phyloP scores from a whole-genome alignment of 2,329 filamentous ascomycete species.

The Aspergillus puulaauensis region DNA sequence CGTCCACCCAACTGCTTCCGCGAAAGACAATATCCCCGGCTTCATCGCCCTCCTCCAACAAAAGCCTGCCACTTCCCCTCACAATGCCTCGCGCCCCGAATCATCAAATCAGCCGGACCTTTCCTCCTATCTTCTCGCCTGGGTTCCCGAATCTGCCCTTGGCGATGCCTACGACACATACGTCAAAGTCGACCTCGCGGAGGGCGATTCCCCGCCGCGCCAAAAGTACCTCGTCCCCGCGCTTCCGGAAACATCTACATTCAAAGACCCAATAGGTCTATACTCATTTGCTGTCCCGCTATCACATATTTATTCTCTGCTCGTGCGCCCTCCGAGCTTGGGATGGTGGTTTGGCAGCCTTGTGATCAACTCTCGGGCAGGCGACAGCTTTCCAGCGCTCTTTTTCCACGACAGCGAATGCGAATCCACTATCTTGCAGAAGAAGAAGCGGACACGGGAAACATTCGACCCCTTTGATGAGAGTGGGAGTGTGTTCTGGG shows the following conservation, averaged over 20 bases:
- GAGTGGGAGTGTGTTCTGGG: slow-evolving; percentile 84
- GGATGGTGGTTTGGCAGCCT: slow-evolving; percentile 99
- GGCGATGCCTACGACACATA: slow-evolving; percentile 86
- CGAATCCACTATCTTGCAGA: slow-evolving; percentile 89
- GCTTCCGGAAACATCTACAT: slow-evolving; percentile 79
- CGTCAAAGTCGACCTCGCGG: slow-evolving; percentile 89
- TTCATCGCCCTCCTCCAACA: slow-evolving; percentile 94
- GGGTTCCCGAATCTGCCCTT: slow-evolving; percentile 86
- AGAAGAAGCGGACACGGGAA: slow-evolving; percentile 79
- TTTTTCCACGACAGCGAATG: slow-evolving; percentile 99
- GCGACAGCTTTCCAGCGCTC: slow-evolving; percentile 89
- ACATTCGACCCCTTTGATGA: slow-evolving; percentile 89
- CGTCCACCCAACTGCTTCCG: slow-evolving; percentile 86
- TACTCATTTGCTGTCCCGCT: slow-evolving; percentile 93
- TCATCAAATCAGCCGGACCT: slow-evolving; percentile 49
- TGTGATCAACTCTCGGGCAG: slow-evolving; percentile 85
- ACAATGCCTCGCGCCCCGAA: slow-evolving; percentile 41
- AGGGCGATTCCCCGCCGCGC: slow-evolving; percentile 74
- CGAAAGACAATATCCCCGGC: slow-evolving; percentile 93
- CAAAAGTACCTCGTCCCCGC: slow-evolving; percentile 90
- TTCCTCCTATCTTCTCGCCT: slow-evolving; percentile 81
- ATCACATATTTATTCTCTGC: slow-evolving; percentile 83
- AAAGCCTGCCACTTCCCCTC: slow-evolving; percentile 54
- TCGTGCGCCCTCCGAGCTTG: slow-evolving; percentile 85
- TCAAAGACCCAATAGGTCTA: slow-evolving; percentile 68